Evolutionary conservation across 306 rosid genomes (phyloP).

Genomic region (Luffa acutangula): DNA sequence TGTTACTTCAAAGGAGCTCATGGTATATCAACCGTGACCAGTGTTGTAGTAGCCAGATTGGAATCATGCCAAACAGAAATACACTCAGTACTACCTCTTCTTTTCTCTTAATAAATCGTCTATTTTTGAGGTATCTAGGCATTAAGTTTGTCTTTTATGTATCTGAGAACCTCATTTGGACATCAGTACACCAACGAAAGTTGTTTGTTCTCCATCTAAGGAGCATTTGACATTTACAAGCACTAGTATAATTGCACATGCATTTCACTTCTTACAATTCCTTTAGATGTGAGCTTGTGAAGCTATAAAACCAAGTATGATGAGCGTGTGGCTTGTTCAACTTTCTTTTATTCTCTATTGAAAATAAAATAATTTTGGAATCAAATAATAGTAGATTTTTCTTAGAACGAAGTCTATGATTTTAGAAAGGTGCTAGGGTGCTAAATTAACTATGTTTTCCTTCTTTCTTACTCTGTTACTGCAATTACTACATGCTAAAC

Average conservation of each 20-base stretch:
- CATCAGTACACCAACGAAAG: neutral
- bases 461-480: neutral
- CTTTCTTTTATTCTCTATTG: neutral
- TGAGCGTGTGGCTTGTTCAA: neutral
- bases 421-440: neutral
- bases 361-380: neutral
- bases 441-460: neutral
- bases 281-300: neutral
- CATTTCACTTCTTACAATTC: neutral
- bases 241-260: neutral
- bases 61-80: conserved; percentile 46
- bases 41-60: conserved; percentile 38
- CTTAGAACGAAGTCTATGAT: neutral
- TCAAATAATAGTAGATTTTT: neutral
- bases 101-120: neutral
- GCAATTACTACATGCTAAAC: neutral
- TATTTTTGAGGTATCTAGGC: conserved; percentile 10
- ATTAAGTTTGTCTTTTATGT: neutral
- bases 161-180: neutral
- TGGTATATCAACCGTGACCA: conserved; percentile 84
- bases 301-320: neutral
- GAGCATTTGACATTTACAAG: neutral
- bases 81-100: conserved; percentile 44
- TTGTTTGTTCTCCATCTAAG: neutral
- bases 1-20: conserved; percentile 83